These are phyloP conservation scores for Golovinomyces cichoracearum DNA, from an alignment of 2,329 filamentous ascomycete genomes.

Conservation along the genomic window DNA sequence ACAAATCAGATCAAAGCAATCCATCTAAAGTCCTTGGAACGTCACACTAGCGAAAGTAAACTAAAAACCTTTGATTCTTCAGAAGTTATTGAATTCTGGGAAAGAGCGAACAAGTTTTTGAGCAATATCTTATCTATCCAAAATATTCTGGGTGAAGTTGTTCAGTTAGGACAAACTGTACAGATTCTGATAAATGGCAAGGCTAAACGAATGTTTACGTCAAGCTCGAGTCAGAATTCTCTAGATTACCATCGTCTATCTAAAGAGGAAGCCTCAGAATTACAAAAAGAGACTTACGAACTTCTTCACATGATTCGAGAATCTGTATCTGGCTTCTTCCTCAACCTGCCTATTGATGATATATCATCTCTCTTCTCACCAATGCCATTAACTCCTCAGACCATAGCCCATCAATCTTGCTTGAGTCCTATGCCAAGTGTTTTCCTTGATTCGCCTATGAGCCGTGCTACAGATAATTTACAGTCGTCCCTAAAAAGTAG, in stretches of 20 bases:
- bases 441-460: constrained; percentile 46
- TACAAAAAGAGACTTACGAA: constrained; percentile 56
- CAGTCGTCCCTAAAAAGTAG: constrained; percentile 56
- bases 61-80: constrained; percentile 45
- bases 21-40: constrained; percentile 48
- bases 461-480: constrained; percentile 50
- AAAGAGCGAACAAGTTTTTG: constrained; percentile 55
- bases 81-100: constrained; percentile 76
- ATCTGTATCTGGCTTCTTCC: constrained; percentile 57
- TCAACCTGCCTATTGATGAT: constrained; percentile 70
- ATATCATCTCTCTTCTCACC: constrained; percentile 71
- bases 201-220: constrained; percentile 53
- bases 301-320: constrained; percentile 65
- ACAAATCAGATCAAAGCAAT: constrained; percentile 41
- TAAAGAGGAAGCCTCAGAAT: constrained; percentile 37
- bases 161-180: constrained; percentile 84
- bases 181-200: constrained; percentile 74
- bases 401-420: constrained; percentile 21
- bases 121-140: constrained; percentile 47
- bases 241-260: constrained; percentile 58
- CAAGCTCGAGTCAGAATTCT: constrained; percentile 60
- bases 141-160: constrained; percentile 64
- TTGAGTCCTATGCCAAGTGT: constrained; percentile 24
- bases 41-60: constrained; percentile 36
- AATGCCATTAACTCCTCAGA: constrained; percentile 39